Evolutionary conservation across 495 filamentous ascomycete species (phyloP).

Genomic region (Poronia punctata): DNA sequence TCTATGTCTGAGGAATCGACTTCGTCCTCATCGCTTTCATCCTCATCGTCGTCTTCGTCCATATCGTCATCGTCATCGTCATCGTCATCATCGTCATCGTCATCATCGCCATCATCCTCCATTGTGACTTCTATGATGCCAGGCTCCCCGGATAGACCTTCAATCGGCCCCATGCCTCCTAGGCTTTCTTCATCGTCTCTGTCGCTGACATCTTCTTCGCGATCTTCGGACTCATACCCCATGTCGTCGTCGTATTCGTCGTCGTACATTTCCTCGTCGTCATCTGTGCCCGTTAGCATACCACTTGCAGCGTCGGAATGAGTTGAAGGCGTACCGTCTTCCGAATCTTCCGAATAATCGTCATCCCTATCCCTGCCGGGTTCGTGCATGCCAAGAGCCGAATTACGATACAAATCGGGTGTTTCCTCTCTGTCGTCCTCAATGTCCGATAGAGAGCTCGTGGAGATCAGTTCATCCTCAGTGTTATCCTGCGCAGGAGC

Average conservation of each 20-base stretch:
- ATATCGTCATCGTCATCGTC: conserved; percentile 63
- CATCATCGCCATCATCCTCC: conserved; percentile 64
- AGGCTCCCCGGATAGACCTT: conserved; percentile 74
- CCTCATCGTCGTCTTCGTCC: conserved; percentile 51
- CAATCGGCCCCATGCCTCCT: conserved; percentile 73
- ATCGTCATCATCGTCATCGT: conserved; percentile 53
- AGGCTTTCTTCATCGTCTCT: conserved; percentile 70
- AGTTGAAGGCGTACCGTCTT: conserved; percentile 43
- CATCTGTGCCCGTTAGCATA: conserved; percentile 32
- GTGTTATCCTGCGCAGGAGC: conserved; percentile 59
- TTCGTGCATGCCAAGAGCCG: conserved; percentile 90
- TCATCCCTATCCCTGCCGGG: conserved; percentile 60
- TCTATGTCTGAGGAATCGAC: conserved; percentile 43
- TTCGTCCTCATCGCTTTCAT: conserved; percentile 47
- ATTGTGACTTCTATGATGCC: conserved; percentile 78
- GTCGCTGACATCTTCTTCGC: conserved; percentile 86
- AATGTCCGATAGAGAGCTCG: conserved; percentile 81
- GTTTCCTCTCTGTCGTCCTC: conserved; percentile 92
- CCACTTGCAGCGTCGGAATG: neutral
- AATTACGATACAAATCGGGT: conserved; percentile 94
- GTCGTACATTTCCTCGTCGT: conserved; percentile 78
- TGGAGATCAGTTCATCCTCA: conserved; percentile 84
- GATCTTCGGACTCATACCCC: conserved; percentile 72
- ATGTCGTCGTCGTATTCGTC: conserved; percentile 81
- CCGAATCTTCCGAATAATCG: conserved; percentile 61